Evolutionary conservation across 371 early-diverging fungal species (phyloP).

Genomic region (Rhizopus arrhizus): DNA sequence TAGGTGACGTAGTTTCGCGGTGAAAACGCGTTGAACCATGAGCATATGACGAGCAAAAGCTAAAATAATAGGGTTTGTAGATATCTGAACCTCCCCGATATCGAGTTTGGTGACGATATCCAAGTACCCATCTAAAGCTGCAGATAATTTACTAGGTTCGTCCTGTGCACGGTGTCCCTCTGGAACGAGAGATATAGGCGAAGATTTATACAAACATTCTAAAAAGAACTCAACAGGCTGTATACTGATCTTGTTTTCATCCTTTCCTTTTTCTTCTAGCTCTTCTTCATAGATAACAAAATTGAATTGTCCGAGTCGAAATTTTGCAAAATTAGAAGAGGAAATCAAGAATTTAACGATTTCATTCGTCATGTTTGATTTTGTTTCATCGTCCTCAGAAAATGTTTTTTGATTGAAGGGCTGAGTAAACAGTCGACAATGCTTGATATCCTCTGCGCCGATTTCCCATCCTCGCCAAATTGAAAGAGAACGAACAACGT

Average conservation of each 20-base stretch:
- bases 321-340: constrained; percentile 43
- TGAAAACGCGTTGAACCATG: constrained; percentile 73
- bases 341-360: constrained; percentile 38
- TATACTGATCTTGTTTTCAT: constrained; percentile 45
- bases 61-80: constrained; percentile 68
- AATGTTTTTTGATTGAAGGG: constrained; percentile 42
- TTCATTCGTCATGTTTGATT: constrained; percentile 23
- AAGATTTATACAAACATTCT: constrained; percentile 39
- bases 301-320: constrained; percentile 32
- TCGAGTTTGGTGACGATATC: constrained; percentile 51
- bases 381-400: background rate
- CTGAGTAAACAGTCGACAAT: constrained; percentile 57
- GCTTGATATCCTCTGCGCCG: constrained; percentile 39
- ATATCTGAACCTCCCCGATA: constrained; percentile 52
- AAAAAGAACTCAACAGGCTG: constrained; percentile 32
- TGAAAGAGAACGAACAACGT: constrained; percentile 54
- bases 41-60: constrained; percentile 75
- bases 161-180: constrained; percentile 20
- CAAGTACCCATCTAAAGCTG: constrained; percentile 49
- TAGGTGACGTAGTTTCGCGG: constrained; percentile 47
- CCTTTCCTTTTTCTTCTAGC: constrained; percentile 29
- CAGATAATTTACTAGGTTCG: constrained; percentile 15
- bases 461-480: constrained; percentile 77
- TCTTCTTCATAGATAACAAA: constrained; percentile 56
- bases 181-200: constrained; percentile 19